These are phyloP conservation scores for Hymenoscyphus scutula DNA, from an alignment of 2,329 filamentous ascomycete genomes.

Conservation along the genomic window DNA sequence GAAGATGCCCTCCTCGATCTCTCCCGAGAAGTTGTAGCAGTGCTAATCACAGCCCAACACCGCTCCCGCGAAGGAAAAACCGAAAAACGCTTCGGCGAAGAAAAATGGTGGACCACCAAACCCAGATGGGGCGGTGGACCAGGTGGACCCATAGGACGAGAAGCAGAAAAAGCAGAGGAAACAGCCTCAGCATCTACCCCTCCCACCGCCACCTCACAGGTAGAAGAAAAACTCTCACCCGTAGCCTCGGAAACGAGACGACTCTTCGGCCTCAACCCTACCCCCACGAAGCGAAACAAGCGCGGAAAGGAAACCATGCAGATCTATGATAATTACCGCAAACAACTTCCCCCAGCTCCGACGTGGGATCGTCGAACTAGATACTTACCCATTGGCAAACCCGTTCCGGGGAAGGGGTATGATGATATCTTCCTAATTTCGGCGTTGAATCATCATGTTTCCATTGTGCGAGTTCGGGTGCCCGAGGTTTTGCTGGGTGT, in stretches of 20 bases:
- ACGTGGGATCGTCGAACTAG: conserved; percentile 60
- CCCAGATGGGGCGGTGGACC: conserved; percentile 62
- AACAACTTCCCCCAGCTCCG: conserved; percentile 54
- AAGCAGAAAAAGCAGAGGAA: conserved; percentile 40
- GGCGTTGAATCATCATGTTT: conserved; percentile 60
- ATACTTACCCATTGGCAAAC: conserved; percentile 56
- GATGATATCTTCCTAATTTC: conserved; percentile 64
- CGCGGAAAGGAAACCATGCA: conserved; percentile 42
- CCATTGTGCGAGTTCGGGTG: conserved; percentile 57
- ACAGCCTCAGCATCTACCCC: conserved; percentile 1
- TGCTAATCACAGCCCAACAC: conserved; percentile 62
- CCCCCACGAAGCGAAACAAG: conserved; percentile 21
- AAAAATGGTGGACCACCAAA: conserved; percentile 59
- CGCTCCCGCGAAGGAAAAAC: conserved; percentile 55
- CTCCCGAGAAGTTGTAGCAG: conserved; percentile 58
- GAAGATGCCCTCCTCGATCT: conserved; percentile 62
- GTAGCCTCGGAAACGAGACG: conserved; percentile 22
- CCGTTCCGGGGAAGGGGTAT: conserved; percentile 42
- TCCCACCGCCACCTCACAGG: conserved; percentile 6
- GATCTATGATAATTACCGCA: conserved; percentile 64
- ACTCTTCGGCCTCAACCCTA: conserved; percentile 24
- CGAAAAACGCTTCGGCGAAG: conserved; percentile 57
- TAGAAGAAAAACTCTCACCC: not conserved
- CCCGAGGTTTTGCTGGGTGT: conserved; percentile 52
- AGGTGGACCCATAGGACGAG: conserved; percentile 61